phyloP scores from a whole-genome alignment of 345 rosid species.

The Aquilaria sinensis region DNA sequence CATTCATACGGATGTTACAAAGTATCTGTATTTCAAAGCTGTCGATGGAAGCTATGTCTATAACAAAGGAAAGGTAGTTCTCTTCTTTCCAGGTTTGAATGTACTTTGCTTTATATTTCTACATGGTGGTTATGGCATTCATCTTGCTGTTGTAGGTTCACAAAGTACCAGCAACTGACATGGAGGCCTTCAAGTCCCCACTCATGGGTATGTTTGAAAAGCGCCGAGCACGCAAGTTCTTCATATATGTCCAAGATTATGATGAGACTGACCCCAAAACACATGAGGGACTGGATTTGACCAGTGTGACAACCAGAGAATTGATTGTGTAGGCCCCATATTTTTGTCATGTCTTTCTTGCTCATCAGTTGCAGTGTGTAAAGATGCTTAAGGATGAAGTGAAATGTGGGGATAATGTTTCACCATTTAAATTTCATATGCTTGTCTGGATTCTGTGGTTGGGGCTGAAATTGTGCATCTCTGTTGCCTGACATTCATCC shows the following conservation, averaged over 20 bases:
- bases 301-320: constrained; percentile 66
- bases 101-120: neutral
- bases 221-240: constrained; percentile 92
- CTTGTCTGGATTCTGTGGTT: too few species aligned
- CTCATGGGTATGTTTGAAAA: constrained; percentile 98
- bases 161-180: constrained; percentile 87
- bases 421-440: too few species aligned
- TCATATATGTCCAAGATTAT: constrained; percentile 84
- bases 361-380: too few species aligned
- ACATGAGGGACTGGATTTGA: constrained; percentile 94
- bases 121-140: neutral
- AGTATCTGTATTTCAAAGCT: constrained; percentile 81
- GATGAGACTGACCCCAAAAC: constrained; percentile 79
- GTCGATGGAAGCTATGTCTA: constrained; percentile 88
- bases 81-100: neutral
- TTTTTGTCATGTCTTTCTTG: neutral
- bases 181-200: constrained; percentile 91
- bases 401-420: too few species aligned
- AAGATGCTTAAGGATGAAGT: too few species aligned
- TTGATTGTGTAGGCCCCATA: constrained; percentile 63
- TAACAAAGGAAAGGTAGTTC: constrained; percentile 75
- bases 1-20: constrained; percentile 83
- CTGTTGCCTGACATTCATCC: too few species aligned
- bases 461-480: too few species aligned
- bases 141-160: constrained; percentile 41